A percentile compares a stretch with the other conserved stretches of the same genome.
Evolutionary conservation across 1,284 basidiomycete genomes (phyloP).

Genomic region (Leccinum pseudoinsigne): DNA sequence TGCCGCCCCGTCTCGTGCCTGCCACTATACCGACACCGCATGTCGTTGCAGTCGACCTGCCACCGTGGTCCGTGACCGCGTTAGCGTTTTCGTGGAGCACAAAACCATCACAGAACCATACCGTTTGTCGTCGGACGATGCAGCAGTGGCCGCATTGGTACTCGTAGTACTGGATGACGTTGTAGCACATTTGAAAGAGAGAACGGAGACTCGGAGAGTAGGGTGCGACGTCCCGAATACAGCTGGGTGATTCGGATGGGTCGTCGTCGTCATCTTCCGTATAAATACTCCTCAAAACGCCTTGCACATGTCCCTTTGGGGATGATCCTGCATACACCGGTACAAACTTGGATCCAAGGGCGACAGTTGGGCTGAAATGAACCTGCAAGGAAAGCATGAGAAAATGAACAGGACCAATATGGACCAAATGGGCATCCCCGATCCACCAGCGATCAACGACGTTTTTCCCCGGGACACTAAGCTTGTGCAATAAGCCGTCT

Average conservation of each 20-base stretch:
- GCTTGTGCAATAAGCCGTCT: constrained; percentile 15
- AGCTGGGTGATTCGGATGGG: constrained; percentile 5
- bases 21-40: constrained; percentile 39
- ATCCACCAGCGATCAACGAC: constrained; percentile 4
- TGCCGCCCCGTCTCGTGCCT: constrained; percentile 37
- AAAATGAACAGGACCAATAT: constrained; percentile 19
- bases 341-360: constrained; percentile 5
- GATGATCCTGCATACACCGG: constrained; percentile 1
- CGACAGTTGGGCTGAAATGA: constrained; percentile 5
- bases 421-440: constrained; percentile 12
- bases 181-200: constrained; percentile 41
- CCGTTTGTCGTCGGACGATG: constrained; percentile 39
- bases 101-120: constrained; percentile 22
- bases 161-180: constrained; percentile 36
- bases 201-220: constrained; percentile 1
- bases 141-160: constrained; percentile 39
- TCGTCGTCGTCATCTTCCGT: constrained; percentile 5
- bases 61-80: not conserved
- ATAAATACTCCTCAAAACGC: constrained; percentile 27
- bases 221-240: constrained; percentile 1
- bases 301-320: constrained; percentile 8
- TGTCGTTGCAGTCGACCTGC: constrained; percentile 48
- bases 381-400: constrained; percentile 14
- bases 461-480: constrained; percentile 8
- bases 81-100: not conserved